Evolutionary conservation across 345 rosid species (phyloP).

Genomic region (Dipteronia sinensis): DNA sequence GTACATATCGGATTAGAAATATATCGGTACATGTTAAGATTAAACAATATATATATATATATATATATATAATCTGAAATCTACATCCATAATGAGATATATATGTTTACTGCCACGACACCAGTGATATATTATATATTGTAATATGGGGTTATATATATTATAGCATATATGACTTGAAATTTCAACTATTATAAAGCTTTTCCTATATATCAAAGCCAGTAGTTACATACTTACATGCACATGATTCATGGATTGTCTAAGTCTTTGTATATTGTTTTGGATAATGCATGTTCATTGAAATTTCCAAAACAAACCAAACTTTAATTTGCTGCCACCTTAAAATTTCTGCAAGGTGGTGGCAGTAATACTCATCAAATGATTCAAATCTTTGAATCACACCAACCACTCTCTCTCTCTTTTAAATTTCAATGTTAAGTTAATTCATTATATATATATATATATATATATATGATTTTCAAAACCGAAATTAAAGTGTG

Average conservation of each 20-base stretch:
- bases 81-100: no score
- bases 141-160: no score
- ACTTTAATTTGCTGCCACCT: neutral
- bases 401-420: neutral
- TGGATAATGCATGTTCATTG: slow-evolving; percentile 1
- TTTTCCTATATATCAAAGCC: neutral
- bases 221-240: no score
- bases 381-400: neutral
- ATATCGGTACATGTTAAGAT: no score
- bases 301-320: neutral
- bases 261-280: neutral
- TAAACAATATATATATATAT: no score
- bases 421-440: neutral
- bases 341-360: neutral
- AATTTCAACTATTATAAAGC: neutral
- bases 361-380: neutral
- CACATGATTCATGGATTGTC: neutral
- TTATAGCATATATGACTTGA: neutral
- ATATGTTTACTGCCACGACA: no score
- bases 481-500: no score
- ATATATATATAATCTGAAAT: no score
- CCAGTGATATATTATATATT: no score
- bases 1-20: no score
- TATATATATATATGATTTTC: neutral
- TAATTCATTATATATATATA: neutral